Evolutionary conservation across 2,329 filamentous ascomycete species (phyloP), one percentile per base, ranked within the genome.

Genomic region (Aspergillus sp.): DNA sequence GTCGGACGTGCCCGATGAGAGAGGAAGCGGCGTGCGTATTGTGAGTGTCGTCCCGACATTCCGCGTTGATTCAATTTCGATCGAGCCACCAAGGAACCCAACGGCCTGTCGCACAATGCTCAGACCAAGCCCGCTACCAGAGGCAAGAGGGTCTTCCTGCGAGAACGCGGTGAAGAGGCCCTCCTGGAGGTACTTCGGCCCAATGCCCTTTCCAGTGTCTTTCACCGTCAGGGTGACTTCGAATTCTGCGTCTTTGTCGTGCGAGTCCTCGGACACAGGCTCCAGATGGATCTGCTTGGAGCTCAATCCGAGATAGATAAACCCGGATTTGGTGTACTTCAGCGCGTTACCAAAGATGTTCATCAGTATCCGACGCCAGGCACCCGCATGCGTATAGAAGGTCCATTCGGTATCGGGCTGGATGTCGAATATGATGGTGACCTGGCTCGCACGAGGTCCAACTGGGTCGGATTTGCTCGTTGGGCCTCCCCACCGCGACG

Each of bases 121-220:
- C 23, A 90, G 72, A 0, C 87, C 87, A 0, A 90, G 76, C 0
- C 87, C 87, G 0, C 83, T 82, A 0, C 87, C 87, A 0, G 82
- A 78, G 0, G 80, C 75, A 0, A 88, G 68, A 0, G 73, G 65
- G 44, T 86, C 79, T 63, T 89, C 87, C 59, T 89, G 86, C 0
- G 78, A 73, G 61, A 89, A 89, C 0, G 86, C 83, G 0, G 79
- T 80, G 64, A 85, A 89, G 0, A 88, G 69, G 9, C 79, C 77
- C 11, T 82, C 79, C n/a, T 77, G 75, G 4, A 88, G 73, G 60
- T 83, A 90, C 6, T 86, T 81, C 0, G 80, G 73, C 0, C 79
- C 78, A 15, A 90, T 90, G 0, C 87, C 87, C 19, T 77, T 77
- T 1, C 87, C 87, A 0, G 86, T 86, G 60, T 90, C 87, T 0